Percentiles rank a stretch among this genome's conserved stretches.
phyloP scores from a whole-genome alignment of 2,329 filamentous ascomycete genomes.

The Xylariales sp. region DNA sequence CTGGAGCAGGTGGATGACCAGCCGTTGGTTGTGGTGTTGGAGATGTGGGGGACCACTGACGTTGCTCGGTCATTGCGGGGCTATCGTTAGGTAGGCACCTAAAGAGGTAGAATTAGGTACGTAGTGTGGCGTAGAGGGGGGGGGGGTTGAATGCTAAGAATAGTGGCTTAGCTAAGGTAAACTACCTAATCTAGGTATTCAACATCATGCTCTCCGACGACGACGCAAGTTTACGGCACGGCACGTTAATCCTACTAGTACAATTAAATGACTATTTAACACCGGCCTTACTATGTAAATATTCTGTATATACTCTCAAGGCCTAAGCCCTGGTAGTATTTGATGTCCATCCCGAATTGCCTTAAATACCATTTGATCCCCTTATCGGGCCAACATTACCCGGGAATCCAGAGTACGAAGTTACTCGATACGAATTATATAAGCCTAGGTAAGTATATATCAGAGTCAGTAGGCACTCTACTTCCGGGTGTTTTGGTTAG shows the following conservation, averaged over 20 bases:
- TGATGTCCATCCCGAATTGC: not conserved
- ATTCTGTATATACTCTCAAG: not conserved
- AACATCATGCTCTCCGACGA: not conserved
- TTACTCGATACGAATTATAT: too few species aligned
- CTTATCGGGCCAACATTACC: constrained; percentile 8
- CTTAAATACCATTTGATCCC: not conserved
- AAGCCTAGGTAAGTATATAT: not conserved
- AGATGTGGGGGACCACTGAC: constrained; percentile 33
- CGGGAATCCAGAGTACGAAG: constrained; percentile 1
- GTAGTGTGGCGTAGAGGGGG: constrained; percentile 22
- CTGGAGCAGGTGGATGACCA: constrained; percentile 4
- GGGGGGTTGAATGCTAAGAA: constrained; percentile 1
- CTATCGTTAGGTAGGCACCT: too few species aligned
- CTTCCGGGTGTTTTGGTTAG: not conserved
- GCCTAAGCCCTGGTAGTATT: not conserved
- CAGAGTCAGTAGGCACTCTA: not conserved
- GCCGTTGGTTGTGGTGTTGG: constrained; percentile 20
- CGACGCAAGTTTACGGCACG: not conserved
- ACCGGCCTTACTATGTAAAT: too few species aligned
- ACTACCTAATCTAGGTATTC: too few species aligned
- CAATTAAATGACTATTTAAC: too few species aligned
- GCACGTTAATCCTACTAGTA: too few species aligned
- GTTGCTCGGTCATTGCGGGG: constrained; percentile 33
- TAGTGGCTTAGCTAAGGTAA: constrained; percentile 11
- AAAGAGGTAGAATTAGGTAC: not conserved